Base-by-base conservation (phyloP, 2,329 filamentous ascomycete species). In the Cladosporium cucumerinum region DNA sequence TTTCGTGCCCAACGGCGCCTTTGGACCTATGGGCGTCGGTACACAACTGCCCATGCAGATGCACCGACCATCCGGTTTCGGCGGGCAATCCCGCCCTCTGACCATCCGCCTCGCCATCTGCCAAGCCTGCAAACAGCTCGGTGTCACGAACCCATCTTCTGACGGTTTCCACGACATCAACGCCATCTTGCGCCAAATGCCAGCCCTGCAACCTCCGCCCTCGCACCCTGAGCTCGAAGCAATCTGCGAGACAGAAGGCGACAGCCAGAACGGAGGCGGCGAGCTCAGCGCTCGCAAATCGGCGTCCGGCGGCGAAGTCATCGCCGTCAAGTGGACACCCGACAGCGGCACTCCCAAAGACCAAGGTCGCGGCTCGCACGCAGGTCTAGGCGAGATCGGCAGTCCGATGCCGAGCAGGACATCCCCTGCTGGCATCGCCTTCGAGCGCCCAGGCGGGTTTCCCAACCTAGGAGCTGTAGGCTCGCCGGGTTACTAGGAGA, bases 191-290 rank as follows among this genome's bases (percentile, higher is more conserved):
- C 80, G 79, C 32, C 84, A 93, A 72, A 88, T 93, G 70, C 80
- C 80, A 36, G 79, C 84, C n/a, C 82, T 82, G 62, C 85, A 89
- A 65, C 77, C 82, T 74, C 80, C 71, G 86, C 81, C 76, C 82
- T 72, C 69, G 76, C 87, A 81, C 73, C 83, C 82, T 28, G 93
- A 97, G 72, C 83, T 98, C 71, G 83, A 94, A 46, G 87, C 91
- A 65, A 89, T 96, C 65, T 95, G 91, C 76, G 94, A 98, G 72
- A 97, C 94, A 0, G 92, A 97, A 75, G 95, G 95, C 65, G 96
- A 90, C 72, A 75, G 81, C 2, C 87, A 89, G 66, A 98, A 98
- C 72, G 95, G 95, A 54, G 94, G 94, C 52, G 95, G 95, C n/a
- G 89, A 85, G 28, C 96, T 99, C 87, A 90, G 83, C 90, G 68